Conservation (phyloP, 805 yeast species). For the Spathaspora passalidarum region DNA sequence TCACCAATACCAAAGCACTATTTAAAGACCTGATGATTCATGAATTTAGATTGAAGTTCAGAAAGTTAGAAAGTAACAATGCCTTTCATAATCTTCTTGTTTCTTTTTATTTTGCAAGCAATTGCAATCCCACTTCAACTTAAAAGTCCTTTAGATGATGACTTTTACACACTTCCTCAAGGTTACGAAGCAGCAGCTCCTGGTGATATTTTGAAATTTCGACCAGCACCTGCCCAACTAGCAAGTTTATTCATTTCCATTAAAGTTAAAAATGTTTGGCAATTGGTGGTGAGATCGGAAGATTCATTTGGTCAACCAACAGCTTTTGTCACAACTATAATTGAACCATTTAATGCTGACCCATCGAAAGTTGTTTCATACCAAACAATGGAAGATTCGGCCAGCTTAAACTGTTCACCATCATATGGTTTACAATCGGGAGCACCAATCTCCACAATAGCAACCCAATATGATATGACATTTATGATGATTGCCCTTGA, state of each 20-base stretch:
- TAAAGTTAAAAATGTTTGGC: slow-evolving; percentile 21
- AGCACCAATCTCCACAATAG: slow-evolving; percentile 10
- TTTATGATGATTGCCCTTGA: slow-evolving; percentile 17
- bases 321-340: slow-evolving; percentile 24
- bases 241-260: slow-evolving; percentile 17
- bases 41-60: too few relatives aligned
- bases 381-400: slow-evolving; percentile 28
- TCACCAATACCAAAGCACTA: too few relatives aligned
- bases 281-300: slow-evolving; percentile 18
- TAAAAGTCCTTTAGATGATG: too few relatives aligned
- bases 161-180: slow-evolving; percentile 20
- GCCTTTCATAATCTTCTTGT: too few relatives aligned
- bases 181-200: slow-evolving; percentile 17
- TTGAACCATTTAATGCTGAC: slow-evolving; percentile 29
- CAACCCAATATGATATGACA: slow-evolving; percentile 15
- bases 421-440: slow-evolving; percentile 20
- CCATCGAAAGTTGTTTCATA: slow-evolving; percentile 24
- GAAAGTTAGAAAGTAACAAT: too few relatives aligned
- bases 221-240: slow-evolving; percentile 18
- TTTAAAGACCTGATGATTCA: too few relatives aligned
- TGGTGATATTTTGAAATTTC: slow-evolving; percentile 22
- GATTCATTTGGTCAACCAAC: slow-evolving; percentile 24
- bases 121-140: too few relatives aligned
- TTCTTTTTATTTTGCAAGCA: too few relatives aligned
- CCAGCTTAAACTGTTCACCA: slow-evolving; percentile 23